Evolutionary conservation across 1,284 basidiomycete genomes (phyloP), one percentile per base, ranked within the genome.

Genomic region (Rhodotorula sp.): DNA sequence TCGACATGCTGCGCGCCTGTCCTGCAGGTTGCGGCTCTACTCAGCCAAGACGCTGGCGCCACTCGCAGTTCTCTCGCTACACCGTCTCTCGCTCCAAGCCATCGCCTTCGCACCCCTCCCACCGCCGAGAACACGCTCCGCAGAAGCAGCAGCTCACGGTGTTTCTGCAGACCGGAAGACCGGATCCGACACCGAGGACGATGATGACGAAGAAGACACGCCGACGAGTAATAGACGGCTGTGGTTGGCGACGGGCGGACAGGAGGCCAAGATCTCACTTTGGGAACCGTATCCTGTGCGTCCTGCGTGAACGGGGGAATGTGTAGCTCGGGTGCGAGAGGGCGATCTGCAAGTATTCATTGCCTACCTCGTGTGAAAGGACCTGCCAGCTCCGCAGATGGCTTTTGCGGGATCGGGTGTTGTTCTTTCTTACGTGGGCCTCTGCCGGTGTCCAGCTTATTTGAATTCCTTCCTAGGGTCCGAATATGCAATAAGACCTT

Each of bases 201-300:
- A 56, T 7, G 54, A 46, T 4, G 53, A 48, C 12, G 44, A n/a
- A 24, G 33, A 33, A 15, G 51, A 49, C 24, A 33, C 48, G 30
- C 26, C 10, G 49, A 49, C 20, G 55, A 58, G 15, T n/a, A 22
- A 18, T 55, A 53, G 42, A 46, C 46, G 22, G 61, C 63, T 65
- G 4, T 78, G 73, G 76, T 18, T 78, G 20, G 77, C 77, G 45
- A 65, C 67, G 26, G 77, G 68, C 6, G 77, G 77, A 18, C 71
- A 73, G 55, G 77, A 78, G 49, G 62, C 64, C 12, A 66, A 71
- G 60, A 75, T 78, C 42, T 74, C 71, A 29, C 54, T 78, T 14
- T 78, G 77, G 77, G 62, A 73, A 33, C 54, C 76, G 8, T 78
- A 77, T 33, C 74, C 75, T 54, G 26, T 24, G 68, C 63, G 63